These are phyloP conservation scores for Solanum paucissectum DNA, from an alignment of 257 asterid genomes.

Conservation along the genomic window DNA sequence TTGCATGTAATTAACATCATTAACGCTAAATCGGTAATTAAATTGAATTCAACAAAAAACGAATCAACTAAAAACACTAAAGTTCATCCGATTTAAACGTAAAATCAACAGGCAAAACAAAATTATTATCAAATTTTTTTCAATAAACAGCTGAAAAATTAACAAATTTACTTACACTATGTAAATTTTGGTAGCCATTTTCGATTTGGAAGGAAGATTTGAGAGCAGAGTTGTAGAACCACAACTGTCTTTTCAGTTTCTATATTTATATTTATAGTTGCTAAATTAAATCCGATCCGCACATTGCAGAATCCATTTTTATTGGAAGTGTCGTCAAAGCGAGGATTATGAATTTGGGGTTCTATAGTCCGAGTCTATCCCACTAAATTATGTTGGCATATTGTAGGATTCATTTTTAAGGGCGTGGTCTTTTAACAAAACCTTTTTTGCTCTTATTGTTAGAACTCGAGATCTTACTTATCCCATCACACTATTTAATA, in stretches of 20 bases:
- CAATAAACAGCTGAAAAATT: not conserved
- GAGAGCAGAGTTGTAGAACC: not conserved
- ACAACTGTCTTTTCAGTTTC: not conserved
- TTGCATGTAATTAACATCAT: not conserved
- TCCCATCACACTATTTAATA: not conserved
- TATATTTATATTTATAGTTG: not conserved
- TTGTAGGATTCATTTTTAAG: not conserved
- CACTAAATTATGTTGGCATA: not conserved
- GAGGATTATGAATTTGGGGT: too few relatives aligned
- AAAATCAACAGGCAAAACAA: not conserved
- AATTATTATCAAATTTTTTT: not conserved
- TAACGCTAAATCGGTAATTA: not conserved
- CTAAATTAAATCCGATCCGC: not conserved
- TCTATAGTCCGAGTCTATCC: not conserved
- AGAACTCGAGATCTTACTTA: not conserved
- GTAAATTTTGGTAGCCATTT: conserved; percentile 64
- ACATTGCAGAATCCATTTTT: not conserved
- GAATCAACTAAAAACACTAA: not conserved
- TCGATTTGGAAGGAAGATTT: not conserved
- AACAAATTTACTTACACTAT: conserved; percentile 39
- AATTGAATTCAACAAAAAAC: not conserved
- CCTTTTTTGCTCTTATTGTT: not conserved
- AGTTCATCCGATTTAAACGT: not conserved
- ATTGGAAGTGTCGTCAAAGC: too few relatives aligned
- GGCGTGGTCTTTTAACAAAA: not conserved